phyloP scores from a whole-genome alignment of 495 filamentous ascomycete species.

The Penicillium dipodomyicola region DNA sequence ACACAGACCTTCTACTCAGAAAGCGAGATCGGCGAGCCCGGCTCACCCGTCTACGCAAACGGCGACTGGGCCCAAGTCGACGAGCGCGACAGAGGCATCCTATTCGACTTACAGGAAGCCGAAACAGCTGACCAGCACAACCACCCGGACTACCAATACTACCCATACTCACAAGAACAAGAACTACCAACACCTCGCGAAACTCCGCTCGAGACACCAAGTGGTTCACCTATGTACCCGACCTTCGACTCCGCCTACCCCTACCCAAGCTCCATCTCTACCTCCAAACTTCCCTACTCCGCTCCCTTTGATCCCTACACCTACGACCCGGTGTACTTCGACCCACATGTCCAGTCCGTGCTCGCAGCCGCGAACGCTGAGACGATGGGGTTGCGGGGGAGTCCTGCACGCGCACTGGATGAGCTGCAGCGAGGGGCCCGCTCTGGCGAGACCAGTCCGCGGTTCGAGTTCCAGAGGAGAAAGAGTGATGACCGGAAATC shows the following conservation, averaged over 20 bases:
- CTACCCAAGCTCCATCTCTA: constrained; percentile 3
- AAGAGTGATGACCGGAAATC: constrained; percentile 17
- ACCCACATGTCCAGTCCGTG: constrained; percentile 31
- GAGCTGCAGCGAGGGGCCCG: constrained; percentile 25
- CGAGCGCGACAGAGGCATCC: constrained; percentile 28
- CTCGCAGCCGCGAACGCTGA: constrained; percentile 32
- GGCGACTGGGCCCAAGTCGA: constrained; percentile 29
- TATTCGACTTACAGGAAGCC: constrained; percentile 15
- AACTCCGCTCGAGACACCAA: constrained; percentile 6
- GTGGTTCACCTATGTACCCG: background rate
- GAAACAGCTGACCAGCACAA: background rate
- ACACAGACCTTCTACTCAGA: constrained; percentile 24
- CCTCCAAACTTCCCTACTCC: constrained; percentile 7
- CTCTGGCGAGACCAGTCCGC: background rate
- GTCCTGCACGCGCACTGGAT: constrained; percentile 22
- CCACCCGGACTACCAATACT: constrained; percentile 5
- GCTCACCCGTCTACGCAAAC: constrained; percentile 36
- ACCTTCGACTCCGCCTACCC: constrained; percentile 5
- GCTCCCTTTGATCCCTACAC: constrained; percentile 2
- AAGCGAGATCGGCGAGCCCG: constrained; percentile 40
- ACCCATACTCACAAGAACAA: constrained; percentile 7
- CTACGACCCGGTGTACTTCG: constrained; percentile 26
- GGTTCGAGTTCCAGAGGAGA: constrained; percentile 6
- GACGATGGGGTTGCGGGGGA: constrained; percentile 27
- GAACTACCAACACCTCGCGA: background rate